A percentile compares a stretch with the other conserved stretches of the same genome.
Conservation (phyloP, 2,329 filamentous ascomycete genomes). For the Talaromyces sp. region DNA sequence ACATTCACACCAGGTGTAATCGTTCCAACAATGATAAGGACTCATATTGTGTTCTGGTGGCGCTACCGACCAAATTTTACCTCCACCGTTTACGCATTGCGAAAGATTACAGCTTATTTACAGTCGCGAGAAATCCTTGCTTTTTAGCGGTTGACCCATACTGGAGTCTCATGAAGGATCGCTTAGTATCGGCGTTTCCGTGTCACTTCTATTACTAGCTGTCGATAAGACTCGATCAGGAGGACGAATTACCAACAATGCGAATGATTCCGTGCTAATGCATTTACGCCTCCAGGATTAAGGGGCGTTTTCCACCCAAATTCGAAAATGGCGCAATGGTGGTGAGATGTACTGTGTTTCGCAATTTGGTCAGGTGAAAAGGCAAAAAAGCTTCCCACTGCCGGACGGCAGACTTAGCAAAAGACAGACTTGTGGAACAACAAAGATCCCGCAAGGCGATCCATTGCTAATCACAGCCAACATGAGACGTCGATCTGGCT, state of each 20-base stretch:
- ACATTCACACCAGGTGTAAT: background rate
- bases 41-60: background rate
- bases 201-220: background rate
- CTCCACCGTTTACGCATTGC: background rate
- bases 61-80: background rate
- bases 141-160: background rate
- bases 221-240: background rate
- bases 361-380: background rate
- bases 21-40: background rate
- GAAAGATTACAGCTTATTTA: background rate
- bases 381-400: background rate
- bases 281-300: background rate
- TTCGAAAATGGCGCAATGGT: background rate
- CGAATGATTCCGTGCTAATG: background rate
- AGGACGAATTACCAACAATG: background rate
- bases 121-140: background rate
- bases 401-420: background rate
- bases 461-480: background rate
- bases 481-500: background rate
- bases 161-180: background rate
- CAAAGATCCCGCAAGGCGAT: background rate
- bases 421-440: background rate
- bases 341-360: background rate
- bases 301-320: background rate
- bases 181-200: slow-evolving; percentile 7